A percentile compares a stretch with the other conserved stretches of the same genome.
phyloP scores from a whole-genome alignment of 2,329 filamentous ascomycete species.

The Monosporascus sp. region DNA sequence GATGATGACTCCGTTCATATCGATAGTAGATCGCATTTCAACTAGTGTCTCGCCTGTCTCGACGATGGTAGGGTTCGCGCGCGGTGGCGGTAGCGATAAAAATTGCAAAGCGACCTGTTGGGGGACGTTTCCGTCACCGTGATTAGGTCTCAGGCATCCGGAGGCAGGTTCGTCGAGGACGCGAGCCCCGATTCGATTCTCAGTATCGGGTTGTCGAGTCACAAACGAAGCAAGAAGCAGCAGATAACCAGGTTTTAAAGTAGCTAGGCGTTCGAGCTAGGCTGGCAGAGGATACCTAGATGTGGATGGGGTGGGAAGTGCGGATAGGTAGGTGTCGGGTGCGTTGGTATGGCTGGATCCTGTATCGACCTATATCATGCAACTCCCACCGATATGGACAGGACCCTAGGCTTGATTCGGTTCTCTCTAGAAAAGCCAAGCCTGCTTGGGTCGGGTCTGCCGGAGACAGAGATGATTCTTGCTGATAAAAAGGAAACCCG shows the following conservation, averaged over 20 bases:
- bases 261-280: conserved; percentile 1
- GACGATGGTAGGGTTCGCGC: conserved; percentile 1
- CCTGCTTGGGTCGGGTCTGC: background rate
- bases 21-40: background rate
- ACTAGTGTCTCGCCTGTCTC: conserved; percentile 3
- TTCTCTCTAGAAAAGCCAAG: background rate
- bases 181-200: conserved; percentile 12
- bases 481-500: background rate
- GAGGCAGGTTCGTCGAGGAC: conserved; percentile 19
- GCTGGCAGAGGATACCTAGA: background rate
- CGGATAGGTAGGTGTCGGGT: background rate
- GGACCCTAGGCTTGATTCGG: background rate
- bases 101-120: conserved; percentile 1
- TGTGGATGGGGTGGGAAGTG: background rate
- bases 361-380: background rate
- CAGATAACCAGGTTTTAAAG: conserved; percentile 3
- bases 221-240: background rate
- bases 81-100: conserved; percentile 3
- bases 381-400: background rate
- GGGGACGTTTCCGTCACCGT: conserved; percentile 25
- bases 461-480: background rate
- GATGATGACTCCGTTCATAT: conserved; percentile 76
- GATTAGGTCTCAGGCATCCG: conserved; percentile 20
- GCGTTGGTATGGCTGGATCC: background rate
- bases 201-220: conserved; percentile 1